Conservation (phyloP, 805 yeast species). For the Pichia thaimueangensis region DNA sequence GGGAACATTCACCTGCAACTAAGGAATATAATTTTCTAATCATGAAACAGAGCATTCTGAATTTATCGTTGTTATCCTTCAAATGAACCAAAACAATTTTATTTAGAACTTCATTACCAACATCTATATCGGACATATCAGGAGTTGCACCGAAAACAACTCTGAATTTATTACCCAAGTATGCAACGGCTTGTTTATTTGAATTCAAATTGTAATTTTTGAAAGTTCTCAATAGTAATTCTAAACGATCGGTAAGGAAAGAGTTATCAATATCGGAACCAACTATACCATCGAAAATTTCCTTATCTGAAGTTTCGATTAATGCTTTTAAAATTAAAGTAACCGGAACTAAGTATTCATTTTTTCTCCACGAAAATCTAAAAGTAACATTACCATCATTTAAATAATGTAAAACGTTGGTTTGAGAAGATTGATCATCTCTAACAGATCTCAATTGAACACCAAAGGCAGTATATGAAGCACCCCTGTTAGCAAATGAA, state of each 20-base stretch:
- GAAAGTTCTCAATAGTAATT: constrained; percentile 81
- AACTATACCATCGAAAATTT: constrained; percentile 91
- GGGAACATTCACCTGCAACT: constrained; percentile 94
- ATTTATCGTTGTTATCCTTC: constrained; percentile 68
- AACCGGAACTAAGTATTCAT: constrained; percentile 85
- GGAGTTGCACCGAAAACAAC: constrained; percentile 86
- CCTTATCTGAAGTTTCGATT: constrained; percentile 86
- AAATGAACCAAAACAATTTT: constrained; percentile 89
- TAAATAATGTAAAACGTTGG: constrained; percentile 93
- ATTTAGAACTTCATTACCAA: constrained; percentile 76
- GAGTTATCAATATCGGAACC: constrained; percentile 85
- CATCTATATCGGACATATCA: constrained; percentile 82
- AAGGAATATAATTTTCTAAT: constrained; percentile 88
- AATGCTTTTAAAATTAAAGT: constrained; percentile 89
- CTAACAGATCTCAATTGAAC: constrained; percentile 90
- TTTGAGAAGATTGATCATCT: constrained; percentile 96
- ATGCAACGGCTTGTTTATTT: constrained; percentile 84
- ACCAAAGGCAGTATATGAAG: constrained; percentile 82
- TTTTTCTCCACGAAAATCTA: constrained; percentile 95
- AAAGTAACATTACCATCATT: constrained; percentile 95
- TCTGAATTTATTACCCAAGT: constrained; percentile 92
- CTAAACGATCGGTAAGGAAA: constrained; percentile 96
- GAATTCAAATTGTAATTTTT: constrained; percentile 74
- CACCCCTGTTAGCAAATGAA: constrained; percentile 90
- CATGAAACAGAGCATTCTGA: constrained; percentile 85